Evolutionary conservation across 805 yeast species (phyloP).

Genomic region (Monosporozyma solicola): DNA sequence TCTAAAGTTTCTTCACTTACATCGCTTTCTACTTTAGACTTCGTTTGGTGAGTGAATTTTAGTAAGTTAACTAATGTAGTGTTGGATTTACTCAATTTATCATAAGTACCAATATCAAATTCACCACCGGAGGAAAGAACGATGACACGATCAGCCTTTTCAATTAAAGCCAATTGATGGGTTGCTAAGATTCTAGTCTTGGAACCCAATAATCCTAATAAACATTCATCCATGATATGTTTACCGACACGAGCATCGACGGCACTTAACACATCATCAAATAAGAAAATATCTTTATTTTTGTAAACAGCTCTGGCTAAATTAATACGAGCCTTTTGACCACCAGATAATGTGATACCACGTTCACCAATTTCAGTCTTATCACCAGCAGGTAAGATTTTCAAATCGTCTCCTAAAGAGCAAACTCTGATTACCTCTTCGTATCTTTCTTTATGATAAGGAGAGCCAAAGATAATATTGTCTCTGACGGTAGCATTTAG

Average conservation of each 20-base stretch:
- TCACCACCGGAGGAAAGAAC: conserved; percentile 59
- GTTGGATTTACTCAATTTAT: conserved; percentile 41
- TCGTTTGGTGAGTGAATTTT: conserved; percentile 35
- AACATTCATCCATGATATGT: conserved; percentile 62
- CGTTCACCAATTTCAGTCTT: conserved; percentile 75
- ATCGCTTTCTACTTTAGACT: conserved; percentile 25
- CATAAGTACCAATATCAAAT: conserved; percentile 51
- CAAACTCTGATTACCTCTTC: conserved; percentile 52
- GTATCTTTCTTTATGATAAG: conserved; percentile 44
- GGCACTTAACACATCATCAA: conserved; percentile 78
- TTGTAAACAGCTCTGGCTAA: conserved; percentile 75
- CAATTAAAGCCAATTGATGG: conserved; percentile 68
- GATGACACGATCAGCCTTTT: conserved; percentile 59
- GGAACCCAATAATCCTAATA: conserved; percentile 45
- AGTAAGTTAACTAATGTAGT: conserved; percentile 42
- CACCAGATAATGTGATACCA: conserved; percentile 82
- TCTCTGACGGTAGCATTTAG: conserved; percentile 72
- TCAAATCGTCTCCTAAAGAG: conserved; percentile 56
- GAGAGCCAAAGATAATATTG: conserved; percentile 60
- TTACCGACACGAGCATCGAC: conserved; percentile 85
- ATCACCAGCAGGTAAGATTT: conserved; percentile 65
- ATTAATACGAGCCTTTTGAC: conserved; percentile 76
- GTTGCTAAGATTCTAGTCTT: conserved; percentile 75
- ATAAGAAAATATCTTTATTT: conserved; percentile 52
- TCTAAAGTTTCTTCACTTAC: conserved; percentile 20